phyloP scores from a whole-genome alignment of 192 early-diverging fungal genomes.

The Coemansia furcata region DNA sequence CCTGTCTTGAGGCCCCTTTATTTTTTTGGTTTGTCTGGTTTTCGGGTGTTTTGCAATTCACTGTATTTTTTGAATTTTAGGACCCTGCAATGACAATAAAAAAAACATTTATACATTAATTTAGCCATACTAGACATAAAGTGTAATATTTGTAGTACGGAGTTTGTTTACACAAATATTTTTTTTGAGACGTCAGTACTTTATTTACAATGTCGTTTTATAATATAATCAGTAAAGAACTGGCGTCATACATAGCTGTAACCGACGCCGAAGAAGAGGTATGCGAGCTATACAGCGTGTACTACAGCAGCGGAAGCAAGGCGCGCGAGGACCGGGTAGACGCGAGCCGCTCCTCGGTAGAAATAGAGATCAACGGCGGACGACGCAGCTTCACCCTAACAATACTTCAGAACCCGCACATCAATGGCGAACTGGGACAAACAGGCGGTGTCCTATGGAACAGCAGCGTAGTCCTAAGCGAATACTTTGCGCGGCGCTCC shows the following conservation, averaged over 20 bases:
- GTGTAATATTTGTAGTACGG: background rate
- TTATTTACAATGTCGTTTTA: slow-evolving; percentile 2
- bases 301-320: slow-evolving; percentile 21
- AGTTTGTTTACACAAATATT: background rate
- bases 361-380: slow-evolving; percentile 31
- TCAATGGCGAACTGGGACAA: slow-evolving; percentile 42
- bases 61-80: background rate
- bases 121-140: background rate
- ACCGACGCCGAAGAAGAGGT: slow-evolving; percentile 40
- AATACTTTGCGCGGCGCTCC: slow-evolving; percentile 18
- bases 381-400: slow-evolving; percentile 14
- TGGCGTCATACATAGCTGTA: slow-evolving; percentile 7
- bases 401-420: slow-evolving; percentile 43
- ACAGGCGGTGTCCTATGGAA: slow-evolving; percentile 50
- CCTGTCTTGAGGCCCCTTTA: background rate
- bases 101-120: background rate
- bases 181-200: background rate
- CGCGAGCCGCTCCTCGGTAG: slow-evolving; percentile 16
- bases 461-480: slow-evolving; percentile 43
- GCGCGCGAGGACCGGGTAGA: slow-evolving; percentile 20
- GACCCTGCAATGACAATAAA: no score
- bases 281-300: slow-evolving; percentile 48
- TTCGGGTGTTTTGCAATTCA: background rate
- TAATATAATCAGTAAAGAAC: slow-evolving; percentile 3
- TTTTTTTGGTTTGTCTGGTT: background rate